phyloP scores from a whole-genome alignment of 768 basidiomycete species.

The Baorangia bicolor region DNA sequence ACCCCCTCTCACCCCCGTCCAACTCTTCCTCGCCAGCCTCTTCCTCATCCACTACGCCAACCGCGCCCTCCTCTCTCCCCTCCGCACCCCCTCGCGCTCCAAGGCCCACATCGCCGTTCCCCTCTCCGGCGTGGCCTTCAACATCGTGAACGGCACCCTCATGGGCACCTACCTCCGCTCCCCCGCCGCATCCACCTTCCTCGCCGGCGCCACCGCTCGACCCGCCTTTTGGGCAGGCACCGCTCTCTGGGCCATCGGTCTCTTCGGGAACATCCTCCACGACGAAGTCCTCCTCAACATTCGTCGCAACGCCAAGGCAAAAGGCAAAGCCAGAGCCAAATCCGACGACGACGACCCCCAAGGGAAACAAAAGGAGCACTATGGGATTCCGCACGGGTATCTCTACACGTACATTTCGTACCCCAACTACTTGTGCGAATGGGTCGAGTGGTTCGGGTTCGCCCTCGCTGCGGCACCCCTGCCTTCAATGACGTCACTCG shows the following conservation, averaged over 20 bases:
- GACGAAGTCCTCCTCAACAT: constrained; percentile 89
- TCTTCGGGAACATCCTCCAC: constrained; percentile 79
- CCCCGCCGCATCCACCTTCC: constrained; percentile 44
- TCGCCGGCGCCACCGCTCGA: constrained; percentile 32
- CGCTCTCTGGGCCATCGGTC: constrained; percentile 65
- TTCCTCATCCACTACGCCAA: constrained; percentile 82
- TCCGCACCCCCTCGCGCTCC: constrained; percentile 78
- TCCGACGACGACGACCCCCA: constrained; percentile 28
- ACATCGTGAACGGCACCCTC: constrained; percentile 67
- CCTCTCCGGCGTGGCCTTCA: constrained; percentile 58
- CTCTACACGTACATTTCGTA: constrained; percentile 80
- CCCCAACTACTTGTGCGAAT: constrained; percentile 94
- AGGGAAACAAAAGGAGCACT: constrained; percentile 47
- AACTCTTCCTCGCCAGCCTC: constrained; percentile 51
- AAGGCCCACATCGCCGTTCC: constrained; percentile 70
- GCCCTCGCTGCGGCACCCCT: constrained; percentile 69
- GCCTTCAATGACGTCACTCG: constrained; percentile 34
- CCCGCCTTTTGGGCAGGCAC: constrained; percentile 63
- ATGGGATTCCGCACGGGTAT: constrained; percentile 77
- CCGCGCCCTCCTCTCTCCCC: constrained; percentile 75
- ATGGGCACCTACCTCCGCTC: constrained; percentile 72
- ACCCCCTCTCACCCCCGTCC: constrained; percentile 37
- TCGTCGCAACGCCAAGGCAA: constrained; percentile 56
- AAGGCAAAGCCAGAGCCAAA: constrained; percentile 31
- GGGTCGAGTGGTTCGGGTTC: constrained; percentile 92